phyloP scores from a whole-genome alignment of 805 yeast species.

The Candida insectorum region DNA sequence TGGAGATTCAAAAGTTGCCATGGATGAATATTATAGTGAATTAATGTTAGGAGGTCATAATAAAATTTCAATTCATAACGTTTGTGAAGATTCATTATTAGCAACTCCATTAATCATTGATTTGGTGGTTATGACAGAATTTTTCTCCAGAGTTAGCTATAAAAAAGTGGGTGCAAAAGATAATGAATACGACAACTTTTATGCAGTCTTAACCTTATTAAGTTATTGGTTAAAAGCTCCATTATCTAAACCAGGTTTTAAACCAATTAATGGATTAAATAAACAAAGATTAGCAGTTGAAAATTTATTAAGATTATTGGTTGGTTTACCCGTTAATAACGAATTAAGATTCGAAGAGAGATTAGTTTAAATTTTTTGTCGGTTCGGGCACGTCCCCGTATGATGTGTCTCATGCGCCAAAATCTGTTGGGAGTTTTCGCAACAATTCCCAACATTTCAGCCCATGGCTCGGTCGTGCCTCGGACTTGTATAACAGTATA shows the following conservation, averaged over 20 bases:
- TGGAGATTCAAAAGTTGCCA: conserved; percentile 95
- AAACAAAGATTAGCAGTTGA: conserved; percentile 92
- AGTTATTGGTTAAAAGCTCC: conserved; percentile 98
- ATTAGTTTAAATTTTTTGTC: conserved; percentile 26
- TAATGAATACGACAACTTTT: conserved; percentile 59
- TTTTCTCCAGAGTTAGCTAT: conserved; percentile 81
- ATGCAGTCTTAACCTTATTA: conserved; percentile 81
- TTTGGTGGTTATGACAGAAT: conserved; percentile 85
- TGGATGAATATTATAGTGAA: conserved; percentile 97
- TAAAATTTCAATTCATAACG: conserved; percentile 89
- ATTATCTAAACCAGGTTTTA: conserved; percentile 83
- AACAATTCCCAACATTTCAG: too few species aligned
- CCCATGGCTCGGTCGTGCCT: too few species aligned
- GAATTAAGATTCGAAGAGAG: conserved; percentile 96
- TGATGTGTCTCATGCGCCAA: too few species aligned
- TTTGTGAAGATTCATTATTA: conserved; percentile 91
- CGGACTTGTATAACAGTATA: too few species aligned
- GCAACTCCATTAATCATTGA: conserved; percentile 95
- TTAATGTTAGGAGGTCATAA: conserved; percentile 98
- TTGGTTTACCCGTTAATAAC: conserved; percentile 86
- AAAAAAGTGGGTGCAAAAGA: conserved; percentile 42
- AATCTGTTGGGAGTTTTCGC: too few species aligned
- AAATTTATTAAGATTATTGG: conserved; percentile 82
- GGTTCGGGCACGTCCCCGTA: not conserved
- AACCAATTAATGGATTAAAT: conserved; percentile 89